Percentiles rank a stretch among this genome's conserved stretches.
phyloP scores from a whole-genome alignment of 2,329 filamentous ascomycete genomes.

The Helicocarpus griseus region DNA sequence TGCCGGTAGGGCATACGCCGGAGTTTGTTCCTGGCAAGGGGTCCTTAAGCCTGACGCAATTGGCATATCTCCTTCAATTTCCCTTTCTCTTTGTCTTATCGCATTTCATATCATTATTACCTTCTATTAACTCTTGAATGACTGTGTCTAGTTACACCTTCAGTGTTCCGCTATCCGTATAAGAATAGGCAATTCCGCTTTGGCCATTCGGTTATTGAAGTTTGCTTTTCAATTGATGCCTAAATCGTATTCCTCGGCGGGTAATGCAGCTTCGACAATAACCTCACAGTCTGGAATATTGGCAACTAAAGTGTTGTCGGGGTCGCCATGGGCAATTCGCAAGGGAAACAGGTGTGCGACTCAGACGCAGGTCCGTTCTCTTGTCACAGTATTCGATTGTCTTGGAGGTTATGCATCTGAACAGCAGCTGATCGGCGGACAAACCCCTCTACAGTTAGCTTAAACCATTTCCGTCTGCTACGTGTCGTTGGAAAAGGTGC shows the following conservation, averaged over 20 bases:
- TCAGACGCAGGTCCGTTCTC: constrained; percentile 73
- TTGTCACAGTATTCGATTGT: neutral
- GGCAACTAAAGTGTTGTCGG: constrained; percentile 7
- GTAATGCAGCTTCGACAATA: constrained; percentile 3
- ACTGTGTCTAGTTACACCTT: too few relatives aligned
- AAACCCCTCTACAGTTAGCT: constrained; percentile 56
- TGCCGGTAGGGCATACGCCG: neutral
- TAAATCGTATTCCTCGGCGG: neutral
- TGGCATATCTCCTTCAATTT: neutral
- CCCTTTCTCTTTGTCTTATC: neutral
- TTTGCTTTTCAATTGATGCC: neutral
- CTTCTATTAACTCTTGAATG: neutral
- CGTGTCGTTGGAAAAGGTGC: constrained; percentile 95
- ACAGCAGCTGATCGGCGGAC: constrained; percentile 1
- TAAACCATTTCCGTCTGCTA: constrained; percentile 92
- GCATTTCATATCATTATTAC: neutral
- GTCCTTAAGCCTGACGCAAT: neutral
- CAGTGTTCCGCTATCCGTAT: too few relatives aligned
- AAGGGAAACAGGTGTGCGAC: constrained; percentile 86
- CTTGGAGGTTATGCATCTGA: constrained; percentile 4
- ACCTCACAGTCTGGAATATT: constrained; percentile 1
- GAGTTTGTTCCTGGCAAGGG: neutral
- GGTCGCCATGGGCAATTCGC: constrained; percentile 75
- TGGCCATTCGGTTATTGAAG: neutral
- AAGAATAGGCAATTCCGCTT: too few relatives aligned